Conservation (phyloP, 306 rosid species). For the Trifolium fragiferum region DNA sequence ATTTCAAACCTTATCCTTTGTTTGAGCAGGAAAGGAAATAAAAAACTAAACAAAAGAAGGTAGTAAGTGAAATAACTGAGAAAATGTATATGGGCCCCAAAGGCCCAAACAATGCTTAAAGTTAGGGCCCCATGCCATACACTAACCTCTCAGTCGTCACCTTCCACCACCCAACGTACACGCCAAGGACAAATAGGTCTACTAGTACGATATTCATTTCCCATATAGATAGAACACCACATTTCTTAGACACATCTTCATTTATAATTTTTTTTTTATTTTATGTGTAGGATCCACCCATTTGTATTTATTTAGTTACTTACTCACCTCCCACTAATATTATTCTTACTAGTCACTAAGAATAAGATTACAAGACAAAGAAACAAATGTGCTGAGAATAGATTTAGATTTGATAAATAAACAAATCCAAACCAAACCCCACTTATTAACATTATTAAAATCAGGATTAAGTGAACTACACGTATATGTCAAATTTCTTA, state of each 20-base stretch:
- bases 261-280: not conserved
- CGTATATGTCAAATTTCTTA: conserved; percentile 43
- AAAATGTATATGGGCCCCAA: conserved; percentile 34
- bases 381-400: conserved; percentile 31
- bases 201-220: conserved; percentile 35
- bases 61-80: not conserved
- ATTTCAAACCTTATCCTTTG: conserved; percentile 34
- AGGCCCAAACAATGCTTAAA: conserved; percentile 38
- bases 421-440: conserved; percentile 76
- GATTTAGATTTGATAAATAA: conserved; percentile 42
- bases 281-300: conserved; percentile 2
- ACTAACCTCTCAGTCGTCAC: conserved; percentile 41
- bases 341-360: conserved; percentile 44
- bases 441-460: conserved; percentile 46
- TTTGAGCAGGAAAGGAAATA: conserved; percentile 23
- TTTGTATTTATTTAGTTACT: conserved; percentile 20
- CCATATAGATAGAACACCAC: conserved; percentile 4
- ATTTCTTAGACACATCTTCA: conserved; percentile 33
- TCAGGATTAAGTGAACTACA: conserved; percentile 45
- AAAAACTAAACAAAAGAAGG: not conserved
- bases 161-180: conserved; percentile 74
- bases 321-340: conserved; percentile 48
- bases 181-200: conserved; percentile 65
- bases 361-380: conserved; percentile 14
- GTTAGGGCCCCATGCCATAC: conserved; percentile 25